These are phyloP conservation scores for Cardamine occulta DNA, from an alignment of 345 rosid species.

Conservation along the genomic window DNA sequence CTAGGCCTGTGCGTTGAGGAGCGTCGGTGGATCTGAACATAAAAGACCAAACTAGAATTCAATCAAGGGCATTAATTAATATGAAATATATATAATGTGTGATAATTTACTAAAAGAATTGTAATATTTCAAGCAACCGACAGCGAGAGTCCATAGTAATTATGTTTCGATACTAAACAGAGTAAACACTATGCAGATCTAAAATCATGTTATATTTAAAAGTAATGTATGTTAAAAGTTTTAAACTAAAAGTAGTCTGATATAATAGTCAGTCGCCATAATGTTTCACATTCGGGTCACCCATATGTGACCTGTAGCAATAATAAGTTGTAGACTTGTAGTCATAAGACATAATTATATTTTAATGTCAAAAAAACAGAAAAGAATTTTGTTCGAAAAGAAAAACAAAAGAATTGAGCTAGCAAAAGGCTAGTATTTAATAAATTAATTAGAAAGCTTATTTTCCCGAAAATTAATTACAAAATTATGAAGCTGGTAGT, in stretches of 20 bases:
- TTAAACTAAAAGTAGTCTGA: background rate
- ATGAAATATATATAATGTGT: too few relatives aligned
- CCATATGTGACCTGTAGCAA: background rate
- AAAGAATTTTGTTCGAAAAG: background rate
- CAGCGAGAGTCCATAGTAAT: constrained; percentile 30
- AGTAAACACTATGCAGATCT: constrained; percentile 25
- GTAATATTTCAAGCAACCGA: constrained; percentile 36
- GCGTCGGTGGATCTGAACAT: constrained; percentile 43
- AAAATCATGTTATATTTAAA: constrained; percentile 9
- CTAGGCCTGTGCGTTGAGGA: constrained; percentile 21
- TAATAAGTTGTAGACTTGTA: background rate
- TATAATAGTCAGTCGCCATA: constrained; percentile 1
- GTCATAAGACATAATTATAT: background rate
- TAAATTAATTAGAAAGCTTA: background rate
- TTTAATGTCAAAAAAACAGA: background rate
- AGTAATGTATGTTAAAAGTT: background rate
- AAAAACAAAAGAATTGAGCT: background rate
- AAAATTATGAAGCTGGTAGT: background rate
- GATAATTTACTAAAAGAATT: background rate
- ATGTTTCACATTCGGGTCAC: constrained; percentile 3
- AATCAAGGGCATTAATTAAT: background rate
- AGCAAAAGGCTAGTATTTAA: background rate
- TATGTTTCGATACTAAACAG: constrained; percentile 3
- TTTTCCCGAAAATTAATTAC: background rate
- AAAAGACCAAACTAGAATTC: background rate